A percentile compares a stretch with the other conserved stretches of the same genome.
These are phyloP conservation scores for Penicillium sp. DNA, from an alignment of 2,329 filamentous ascomycete species.

Conservation along the genomic window DNA sequence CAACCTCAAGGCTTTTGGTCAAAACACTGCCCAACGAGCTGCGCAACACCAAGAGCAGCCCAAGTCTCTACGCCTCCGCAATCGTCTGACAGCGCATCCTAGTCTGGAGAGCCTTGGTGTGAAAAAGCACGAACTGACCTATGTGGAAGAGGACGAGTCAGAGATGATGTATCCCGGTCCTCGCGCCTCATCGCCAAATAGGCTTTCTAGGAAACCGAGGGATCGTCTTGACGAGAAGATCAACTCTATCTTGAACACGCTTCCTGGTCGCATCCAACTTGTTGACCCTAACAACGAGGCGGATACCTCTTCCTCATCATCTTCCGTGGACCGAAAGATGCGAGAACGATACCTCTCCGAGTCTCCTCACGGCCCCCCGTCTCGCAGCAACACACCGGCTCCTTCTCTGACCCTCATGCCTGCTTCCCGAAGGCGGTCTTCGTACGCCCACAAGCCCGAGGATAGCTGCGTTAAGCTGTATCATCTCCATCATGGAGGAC, in stretches of 20 bases:
- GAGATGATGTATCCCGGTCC: slow-evolving; percentile 19
- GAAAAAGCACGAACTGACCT: slow-evolving; percentile 23
- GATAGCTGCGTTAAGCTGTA: slow-evolving; percentile 83
- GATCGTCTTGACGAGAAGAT: slow-evolving; percentile 76
- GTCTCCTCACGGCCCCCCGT: slow-evolving; percentile 32
- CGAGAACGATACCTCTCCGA: slow-evolving; percentile 41
- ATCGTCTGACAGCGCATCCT: slow-evolving; percentile 29
- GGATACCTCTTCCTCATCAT: slow-evolving; percentile 28
- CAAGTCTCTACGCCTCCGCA: slow-evolving; percentile 24
- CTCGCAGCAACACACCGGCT: slow-evolving; percentile 54
- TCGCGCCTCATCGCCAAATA: slow-evolving; percentile 40
- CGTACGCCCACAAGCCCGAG: slow-evolving; percentile 37
- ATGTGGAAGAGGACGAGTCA: slow-evolving; percentile 19
- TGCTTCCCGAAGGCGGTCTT: slow-evolving; percentile 38
- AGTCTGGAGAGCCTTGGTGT: slow-evolving; percentile 32
- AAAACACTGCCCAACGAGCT: slow-evolving; percentile 15
- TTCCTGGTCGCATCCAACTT: slow-evolving; percentile 74
- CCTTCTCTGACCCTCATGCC: slow-evolving; percentile 67
- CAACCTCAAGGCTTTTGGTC: slow-evolving; percentile 14
- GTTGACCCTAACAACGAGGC: slow-evolving; percentile 46
- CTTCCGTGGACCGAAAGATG: slow-evolving; percentile 32
- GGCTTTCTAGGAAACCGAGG: slow-evolving; percentile 45
- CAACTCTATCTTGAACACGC: slow-evolving; percentile 67
- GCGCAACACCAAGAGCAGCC: slow-evolving; percentile 20
- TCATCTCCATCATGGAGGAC: slow-evolving; percentile 77